Evolutionary conservation across 1,139 yeast species (phyloP), one percentile per base, ranked within the genome.

Genomic region (Pichia sp.): DNA sequence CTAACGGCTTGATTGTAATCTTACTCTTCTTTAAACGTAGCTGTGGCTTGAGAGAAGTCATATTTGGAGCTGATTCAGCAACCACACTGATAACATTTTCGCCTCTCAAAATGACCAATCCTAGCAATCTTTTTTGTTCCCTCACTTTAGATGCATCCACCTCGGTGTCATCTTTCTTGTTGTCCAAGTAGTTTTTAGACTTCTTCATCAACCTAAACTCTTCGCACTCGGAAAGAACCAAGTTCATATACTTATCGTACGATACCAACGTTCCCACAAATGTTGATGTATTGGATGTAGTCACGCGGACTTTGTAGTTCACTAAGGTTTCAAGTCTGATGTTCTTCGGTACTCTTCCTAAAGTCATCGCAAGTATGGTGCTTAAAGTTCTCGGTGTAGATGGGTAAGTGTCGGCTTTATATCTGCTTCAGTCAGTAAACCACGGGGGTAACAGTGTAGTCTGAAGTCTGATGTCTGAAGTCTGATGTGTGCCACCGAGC

Each of bases 201-300:
- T 77, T 77, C 49, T 76, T 79, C 5, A 94, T 78, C 13, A 77
- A 62, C 46, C 96, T 69, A 50, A 77, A 76, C 54, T 91, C 98
- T 51, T 84, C 88, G 31, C 94, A 75, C 47, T 88, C 94, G 13
- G 84, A 72, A 28, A 91, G 63, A 13, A 91, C 96, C 30, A 91
- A 58, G 57, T 91, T 91, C 79, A 88, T 79, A 56, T 81, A 84
- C 56, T 80, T 80, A 59, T 91, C 97, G 55, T 86, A 91, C 4
- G 97, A 91, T 45, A 88, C 62, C 37, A 91, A 67, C 42, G 80
- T 78, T 2, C 98, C 98, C 10, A 79, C 66, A 48, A 83, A 74
- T 35, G 75, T 77, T 33, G 94, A 69, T 11, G 82, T 78, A 59
- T 88, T 96, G 17, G 74, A 59, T 2, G 93, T 74, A 27, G 79